Evolutionary conservation across 495 filamentous ascomycete genomes (phyloP), one percentile per base, ranked within the genome.

Genomic region (Hypoxylon crocopeplum): DNA sequence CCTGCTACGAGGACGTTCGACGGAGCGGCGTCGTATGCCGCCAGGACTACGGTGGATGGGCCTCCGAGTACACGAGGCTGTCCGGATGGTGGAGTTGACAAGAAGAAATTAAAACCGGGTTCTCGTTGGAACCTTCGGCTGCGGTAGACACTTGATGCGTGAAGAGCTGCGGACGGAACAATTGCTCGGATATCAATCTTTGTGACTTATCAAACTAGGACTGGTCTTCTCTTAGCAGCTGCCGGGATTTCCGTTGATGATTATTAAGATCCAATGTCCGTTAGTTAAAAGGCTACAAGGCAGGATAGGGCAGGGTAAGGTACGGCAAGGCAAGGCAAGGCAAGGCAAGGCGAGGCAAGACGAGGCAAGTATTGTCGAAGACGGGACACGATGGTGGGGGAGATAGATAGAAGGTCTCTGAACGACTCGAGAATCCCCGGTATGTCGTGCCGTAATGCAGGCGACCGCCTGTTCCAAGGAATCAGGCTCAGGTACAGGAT

Each of bases 1-100:
- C 67, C 72, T 60, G 64, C 58, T 68, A 71, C 68, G 60, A 70
- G 55, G 36, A 53, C 46, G 47, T 62, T 70, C 45, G 53, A 54
- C 25, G 54, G 32, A 42, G 56, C 58, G 55, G 64, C 46, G 57
- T 63, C 56, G 67, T 63, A 69, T 49, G 66, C 66, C 68, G 73
- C 67, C 69, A 75, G 66, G 50, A 60, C 64, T 62, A 55, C 56
- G 42, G 53, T 56, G 13, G 39, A 52, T 49, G 39, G 56, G 51
- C 44, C 59, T 34, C 50, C 49, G 44, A 48, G 37, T 51, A 48
- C 34, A 57, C 48, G 32, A 57, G 52, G 49, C 17, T 20, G 6
- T 56, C 34, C 22, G 25, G 32, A 22, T 17, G 44, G 30, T 22
- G 36, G 34, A 29, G 13, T 32, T 16, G 38, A 38, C 13, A 34